These are phyloP conservation scores for Monilinia aucupariae DNA, from an alignment of 2,329 filamentous ascomycete species.

Conservation along the genomic window DNA sequence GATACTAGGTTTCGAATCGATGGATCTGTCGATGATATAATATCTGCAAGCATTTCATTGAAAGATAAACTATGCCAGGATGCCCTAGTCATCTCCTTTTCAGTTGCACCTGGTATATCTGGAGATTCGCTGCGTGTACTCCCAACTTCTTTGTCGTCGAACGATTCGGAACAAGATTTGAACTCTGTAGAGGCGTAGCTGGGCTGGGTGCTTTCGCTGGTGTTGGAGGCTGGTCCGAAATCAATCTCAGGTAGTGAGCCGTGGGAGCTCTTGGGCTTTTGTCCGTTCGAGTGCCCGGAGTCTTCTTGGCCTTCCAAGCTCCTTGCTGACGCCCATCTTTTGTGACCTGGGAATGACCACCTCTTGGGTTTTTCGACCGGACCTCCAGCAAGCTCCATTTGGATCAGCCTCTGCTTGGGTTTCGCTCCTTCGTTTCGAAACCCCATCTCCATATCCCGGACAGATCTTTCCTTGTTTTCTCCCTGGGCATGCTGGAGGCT, in stretches of 20 bases:
- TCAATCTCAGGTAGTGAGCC: not conserved
- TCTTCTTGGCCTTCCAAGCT: not conserved
- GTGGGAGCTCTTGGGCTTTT: not conserved
- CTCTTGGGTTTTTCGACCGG: too few species aligned
- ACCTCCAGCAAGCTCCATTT: not conserved
- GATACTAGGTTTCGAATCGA: conserved; percentile 23
- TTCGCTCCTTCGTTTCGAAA: not conserved
- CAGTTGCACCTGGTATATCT: not conserved
- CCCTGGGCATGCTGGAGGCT: not conserved
- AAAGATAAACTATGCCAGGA: not conserved
- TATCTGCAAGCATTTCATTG: conserved; percentile 18
- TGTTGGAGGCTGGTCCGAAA: not conserved
- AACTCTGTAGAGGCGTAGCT: not conserved
- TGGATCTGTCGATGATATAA: conserved; percentile 22
- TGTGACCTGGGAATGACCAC: not conserved
- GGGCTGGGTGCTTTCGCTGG: not conserved
- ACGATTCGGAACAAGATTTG: not conserved
- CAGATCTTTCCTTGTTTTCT: too few species aligned
- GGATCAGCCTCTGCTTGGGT: not conserved
- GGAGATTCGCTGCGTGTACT: not conserved
- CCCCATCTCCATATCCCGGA: not conserved
- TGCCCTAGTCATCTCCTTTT: not conserved
- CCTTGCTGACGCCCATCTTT: not conserved
- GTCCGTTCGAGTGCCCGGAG: not conserved
- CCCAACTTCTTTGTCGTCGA: not conserved